phyloP scores from a whole-genome alignment of 1,284 basidiomycete genomes.

The Leccinum griseonigrum region DNA sequence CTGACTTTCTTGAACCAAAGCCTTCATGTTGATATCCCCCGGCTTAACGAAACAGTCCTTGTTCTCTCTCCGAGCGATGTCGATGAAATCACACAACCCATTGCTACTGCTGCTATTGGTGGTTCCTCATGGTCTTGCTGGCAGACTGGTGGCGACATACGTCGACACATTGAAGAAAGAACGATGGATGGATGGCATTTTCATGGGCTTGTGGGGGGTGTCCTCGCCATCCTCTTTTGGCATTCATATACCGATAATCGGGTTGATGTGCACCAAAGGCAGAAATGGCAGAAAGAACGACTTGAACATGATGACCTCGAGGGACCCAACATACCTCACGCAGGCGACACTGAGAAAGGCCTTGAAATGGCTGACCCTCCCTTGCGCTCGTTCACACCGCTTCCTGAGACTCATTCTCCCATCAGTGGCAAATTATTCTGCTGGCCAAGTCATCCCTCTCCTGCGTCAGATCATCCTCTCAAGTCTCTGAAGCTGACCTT shows the following conservation, averaged over 20 bases:
- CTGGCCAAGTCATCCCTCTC: slow-evolving; percentile 31
- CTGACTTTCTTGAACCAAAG: slow-evolving; percentile 92
- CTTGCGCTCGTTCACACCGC: slow-evolving; percentile 49
- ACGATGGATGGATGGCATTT: slow-evolving; percentile 76
- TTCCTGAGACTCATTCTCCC: slow-evolving; percentile 38
- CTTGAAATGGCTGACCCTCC: slow-evolving; percentile 29
- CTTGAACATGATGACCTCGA: slow-evolving; percentile 48
- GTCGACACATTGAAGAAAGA: slow-evolving; percentile 73
- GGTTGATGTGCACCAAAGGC: slow-evolving; percentile 46
- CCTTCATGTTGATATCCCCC: slow-evolving; percentile 75
- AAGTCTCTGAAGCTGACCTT: slow-evolving; percentile 34
- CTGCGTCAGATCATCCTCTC: slow-evolving; percentile 29
- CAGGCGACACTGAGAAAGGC: slow-evolving; percentile 30
- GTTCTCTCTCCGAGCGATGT: slow-evolving; percentile 69
- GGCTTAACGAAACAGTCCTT: slow-evolving; percentile 71
- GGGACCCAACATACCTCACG: slow-evolving; percentile 37
- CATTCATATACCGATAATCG: slow-evolving; percentile 53
- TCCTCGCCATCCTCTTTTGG: slow-evolving; percentile 61
- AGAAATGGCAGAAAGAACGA: slow-evolving; percentile 51
- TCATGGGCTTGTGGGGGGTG: slow-evolving; percentile 81
- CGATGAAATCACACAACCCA: slow-evolving; percentile 75
- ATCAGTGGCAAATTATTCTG: slow-evolving; percentile 42
- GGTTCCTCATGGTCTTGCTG: slow-evolving; percentile 67
- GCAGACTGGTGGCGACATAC: slow-evolving; percentile 72
- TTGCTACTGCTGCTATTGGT: slow-evolving; percentile 79